Conservation (phyloP, 1,284 basidiomycete genomes). For the Irpex lacteus region DNA sequence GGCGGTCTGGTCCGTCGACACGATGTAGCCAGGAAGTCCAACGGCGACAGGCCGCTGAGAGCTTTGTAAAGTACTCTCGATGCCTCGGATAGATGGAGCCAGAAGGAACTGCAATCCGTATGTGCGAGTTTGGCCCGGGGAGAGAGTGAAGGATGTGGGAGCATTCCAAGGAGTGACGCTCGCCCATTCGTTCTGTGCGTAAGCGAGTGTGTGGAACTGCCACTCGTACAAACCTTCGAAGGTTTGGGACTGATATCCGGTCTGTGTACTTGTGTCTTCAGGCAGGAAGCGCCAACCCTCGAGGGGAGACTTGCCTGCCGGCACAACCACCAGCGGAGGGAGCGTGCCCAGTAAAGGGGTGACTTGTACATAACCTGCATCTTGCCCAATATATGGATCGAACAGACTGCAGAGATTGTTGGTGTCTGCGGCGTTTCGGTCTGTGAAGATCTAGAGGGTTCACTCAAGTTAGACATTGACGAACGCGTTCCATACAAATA, state of each 20-base stretch:
- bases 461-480: not conserved
- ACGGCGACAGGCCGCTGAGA: slow-evolving; percentile 48
- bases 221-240: slow-evolving; percentile 61
- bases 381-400: slow-evolving; percentile 57
- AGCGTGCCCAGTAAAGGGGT: slow-evolving; percentile 55
- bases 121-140: slow-evolving; percentile 46
- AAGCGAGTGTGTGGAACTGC: slow-evolving; percentile 59
- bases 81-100: slow-evolving; percentile 47
- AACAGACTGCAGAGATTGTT: slow-evolving; percentile 54
- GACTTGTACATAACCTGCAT: slow-evolving; percentile 52
- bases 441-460: slow-evolving; percentile 49
- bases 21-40: slow-evolving; percentile 53
- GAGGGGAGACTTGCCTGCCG: slow-evolving; percentile 46
- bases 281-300: slow-evolving; percentile 61
- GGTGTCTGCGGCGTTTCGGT: slow-evolving; percentile 47
- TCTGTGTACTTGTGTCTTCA: slow-evolving; percentile 42
- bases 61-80: slow-evolving; percentile 43
- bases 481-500: not conserved
- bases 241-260: slow-evolving; percentile 57
- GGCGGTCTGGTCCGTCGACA: slow-evolving; percentile 46
- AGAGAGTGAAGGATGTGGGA: slow-evolving; percentile 46
- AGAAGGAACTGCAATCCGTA: slow-evolving; percentile 54
- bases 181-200: slow-evolving; percentile 56
- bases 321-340: slow-evolving; percentile 49
- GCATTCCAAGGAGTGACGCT: slow-evolving; percentile 54